Base-by-base conservation (phyloP, 2,329 filamentous ascomycete species). In the Chaetomiaceae sp. region DNA sequence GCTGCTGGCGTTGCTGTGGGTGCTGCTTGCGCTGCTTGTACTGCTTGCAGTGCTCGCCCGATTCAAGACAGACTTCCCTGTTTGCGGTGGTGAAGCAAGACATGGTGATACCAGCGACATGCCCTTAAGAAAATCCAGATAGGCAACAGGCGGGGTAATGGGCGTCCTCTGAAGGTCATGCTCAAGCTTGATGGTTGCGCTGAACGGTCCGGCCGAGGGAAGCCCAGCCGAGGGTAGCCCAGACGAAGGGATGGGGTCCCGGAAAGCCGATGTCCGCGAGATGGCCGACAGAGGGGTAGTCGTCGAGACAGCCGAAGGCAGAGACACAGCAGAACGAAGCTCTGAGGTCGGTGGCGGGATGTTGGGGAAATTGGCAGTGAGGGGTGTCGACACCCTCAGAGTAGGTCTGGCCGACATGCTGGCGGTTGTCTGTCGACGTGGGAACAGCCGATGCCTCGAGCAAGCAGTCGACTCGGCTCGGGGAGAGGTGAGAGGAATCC, bases 61-160 rank as follows among this genome's bases (percentile, higher is more conserved):
- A 56, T 65, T 65, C 8, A 69, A 54, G 12, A 55, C 33, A 3
- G 61, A 54, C 61, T 65, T 68, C n/a, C 60, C 60, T 29, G 64
- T 63, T 23, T 65, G 60, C 3, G 66, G 65, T 44, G 66, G 59
- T 27, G 66, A 63, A 44, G 81, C 76, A 43, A 81, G 59, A 22
- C 59, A 72, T 27, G 67, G 61, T 22, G 66, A 65, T 45, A 81
- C 77, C 54, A 91, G 77, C 17, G 86, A 86, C 72, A 95, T 83
- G 56, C 85, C 84, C 72, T 91, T 92, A 59, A 97, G 84, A 67
- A 96, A 97, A 66, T 97, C 91, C 61, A 89, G 87, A 68, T 97
- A 97, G 54, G 92, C 91, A 20, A 82, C 78, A 3, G 92, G 92
- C 48, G 92, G 92, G 47, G 88, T 95, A 69, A 97, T 95, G 45